A percentile compares a stretch with the other conserved stretches of the same genome.
phyloP scores from a whole-genome alignment of 2,329 filamentous ascomycete species.

The Clathrospora elynae region DNA sequence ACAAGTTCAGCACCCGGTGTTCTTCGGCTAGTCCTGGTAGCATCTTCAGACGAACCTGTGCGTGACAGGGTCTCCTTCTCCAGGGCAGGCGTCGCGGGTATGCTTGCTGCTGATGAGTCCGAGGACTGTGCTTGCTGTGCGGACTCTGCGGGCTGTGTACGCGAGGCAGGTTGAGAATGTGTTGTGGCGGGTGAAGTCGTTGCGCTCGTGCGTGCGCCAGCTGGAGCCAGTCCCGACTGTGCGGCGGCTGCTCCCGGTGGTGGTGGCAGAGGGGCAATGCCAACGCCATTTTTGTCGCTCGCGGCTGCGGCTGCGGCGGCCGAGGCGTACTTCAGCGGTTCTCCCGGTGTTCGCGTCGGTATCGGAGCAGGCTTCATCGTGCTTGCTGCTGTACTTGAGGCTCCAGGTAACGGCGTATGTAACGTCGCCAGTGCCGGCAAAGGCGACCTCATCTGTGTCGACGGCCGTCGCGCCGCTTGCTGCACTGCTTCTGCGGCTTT shows the following conservation, averaged over 20 bases:
- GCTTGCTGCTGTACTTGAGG: slow-evolving; percentile 63
- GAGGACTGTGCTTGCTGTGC: slow-evolving; percentile 47
- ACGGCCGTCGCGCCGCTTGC: slow-evolving; percentile 70
- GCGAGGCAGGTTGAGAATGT: slow-evolving; percentile 49
- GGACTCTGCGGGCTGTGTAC: slow-evolving; percentile 48
- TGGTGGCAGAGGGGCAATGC: slow-evolving; percentile 90
- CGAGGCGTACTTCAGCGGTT: slow-evolving; percentile 94
- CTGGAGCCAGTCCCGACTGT: slow-evolving; percentile 53
- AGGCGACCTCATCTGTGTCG: slow-evolving; percentile 89
- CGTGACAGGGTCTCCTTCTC: slow-evolving; percentile 51
- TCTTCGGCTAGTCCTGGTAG: slow-evolving; percentile 32
- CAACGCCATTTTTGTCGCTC: slow-evolving; percentile 83
- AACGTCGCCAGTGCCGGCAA: slow-evolving; percentile 90
- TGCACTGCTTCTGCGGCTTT: slow-evolving; percentile 66
- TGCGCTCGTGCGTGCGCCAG: slow-evolving; percentile 60
- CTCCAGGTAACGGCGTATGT: slow-evolving; percentile 71
- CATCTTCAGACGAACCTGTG: slow-evolving; percentile 40
- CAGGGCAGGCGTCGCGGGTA: slow-evolving; percentile 54
- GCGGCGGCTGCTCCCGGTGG: slow-evolving; percentile 68
- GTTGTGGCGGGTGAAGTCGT: slow-evolving; percentile 59
- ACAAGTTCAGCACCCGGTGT: slow-evolving; percentile 37
- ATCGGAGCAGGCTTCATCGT: slow-evolving; percentile 92
- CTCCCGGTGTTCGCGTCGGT: slow-evolving; percentile 81
- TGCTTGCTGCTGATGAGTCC: slow-evolving; percentile 58
- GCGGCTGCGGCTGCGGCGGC: slow-evolving; percentile 92